Evolutionary conservation across 345 rosid species (phyloP).

Genomic region (Citrus australasica): DNA sequence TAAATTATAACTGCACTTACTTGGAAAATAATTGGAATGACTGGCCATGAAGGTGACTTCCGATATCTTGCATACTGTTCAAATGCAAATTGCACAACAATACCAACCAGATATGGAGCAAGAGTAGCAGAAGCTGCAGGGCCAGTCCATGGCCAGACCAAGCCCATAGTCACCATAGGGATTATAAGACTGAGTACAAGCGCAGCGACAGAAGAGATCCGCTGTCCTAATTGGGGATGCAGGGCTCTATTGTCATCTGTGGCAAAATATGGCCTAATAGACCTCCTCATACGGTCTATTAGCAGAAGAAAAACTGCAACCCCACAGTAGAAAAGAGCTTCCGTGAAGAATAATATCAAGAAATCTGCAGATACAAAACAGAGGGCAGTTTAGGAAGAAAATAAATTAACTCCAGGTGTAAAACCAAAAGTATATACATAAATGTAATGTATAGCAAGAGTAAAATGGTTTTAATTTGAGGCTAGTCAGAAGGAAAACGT

Average conservation of each 20-base stretch:
- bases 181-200: conserved; percentile 89
- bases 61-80: conserved; percentile 72
- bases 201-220: conserved; percentile 80
- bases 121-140: conserved; percentile 99
- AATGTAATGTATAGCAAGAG: background rate
- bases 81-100: conserved; percentile 89
- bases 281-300: conserved; percentile 57
- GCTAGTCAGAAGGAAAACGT: background rate
- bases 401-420: background rate
- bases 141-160: conserved; percentile 99
- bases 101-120: conserved; percentile 94
- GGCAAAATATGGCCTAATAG: conserved; percentile 25
- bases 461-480: background rate
- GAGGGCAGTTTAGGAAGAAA: conserved; percentile 1
- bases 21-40: conserved; percentile 82
- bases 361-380: conserved; percentile 61
- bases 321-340: conserved; percentile 94
- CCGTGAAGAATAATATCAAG: conserved; percentile 92
- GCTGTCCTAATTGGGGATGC: conserved; percentile 58
- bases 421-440: background rate
- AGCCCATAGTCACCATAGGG: conserved; percentile 98
- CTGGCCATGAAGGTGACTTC: conserved; percentile 77
- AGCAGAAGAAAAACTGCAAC: conserved; percentile 73
- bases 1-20: conserved; percentile 35
- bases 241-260: conserved; percentile 15